Conservation (phyloP, 106 monocot genomes). For the Cymbidium sinense region DNA sequence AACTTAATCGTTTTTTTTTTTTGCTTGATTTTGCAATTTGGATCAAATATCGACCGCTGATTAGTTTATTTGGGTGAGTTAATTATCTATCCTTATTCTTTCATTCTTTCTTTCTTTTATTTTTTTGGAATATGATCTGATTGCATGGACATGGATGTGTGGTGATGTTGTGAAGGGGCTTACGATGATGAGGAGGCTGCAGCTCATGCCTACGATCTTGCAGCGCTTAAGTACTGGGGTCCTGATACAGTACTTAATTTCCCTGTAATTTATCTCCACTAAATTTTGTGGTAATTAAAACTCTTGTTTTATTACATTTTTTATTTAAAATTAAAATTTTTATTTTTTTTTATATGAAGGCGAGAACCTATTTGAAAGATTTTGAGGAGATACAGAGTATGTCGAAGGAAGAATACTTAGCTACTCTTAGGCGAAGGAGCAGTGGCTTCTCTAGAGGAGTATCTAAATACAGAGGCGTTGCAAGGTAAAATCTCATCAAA, state of each 20-base stretch:
- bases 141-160: background rate
- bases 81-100: no score
- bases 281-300: no score
- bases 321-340: background rate
- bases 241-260: slow-evolving; percentile 49
- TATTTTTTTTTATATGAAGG: slow-evolving; percentile 9
- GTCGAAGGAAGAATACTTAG: slow-evolving; percentile 41
- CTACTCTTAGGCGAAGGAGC: slow-evolving; percentile 72
- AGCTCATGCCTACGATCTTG: slow-evolving; percentile 68
- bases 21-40: slow-evolving; percentile 7
- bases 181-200: slow-evolving; percentile 73
- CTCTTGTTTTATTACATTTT: background rate
- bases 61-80: slow-evolving; percentile 40
- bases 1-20: background rate
- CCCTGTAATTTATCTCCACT: slow-evolving; percentile 30
- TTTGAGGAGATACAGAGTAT: slow-evolving; percentile 33
- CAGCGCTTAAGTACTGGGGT: slow-evolving; percentile 86
- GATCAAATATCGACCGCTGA: slow-evolving; percentile 7
- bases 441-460: slow-evolving; percentile 87
- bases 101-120: no score
- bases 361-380: slow-evolving; percentile 30
- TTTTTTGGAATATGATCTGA: background rate
- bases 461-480: slow-evolving; percentile 92
- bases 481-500: slow-evolving; percentile 33
- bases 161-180: slow-evolving; percentile 37